Evolutionary conservation across 2,329 filamentous ascomycete species (phyloP).

Genomic region (Rhexocercosporidium sp.): DNA sequence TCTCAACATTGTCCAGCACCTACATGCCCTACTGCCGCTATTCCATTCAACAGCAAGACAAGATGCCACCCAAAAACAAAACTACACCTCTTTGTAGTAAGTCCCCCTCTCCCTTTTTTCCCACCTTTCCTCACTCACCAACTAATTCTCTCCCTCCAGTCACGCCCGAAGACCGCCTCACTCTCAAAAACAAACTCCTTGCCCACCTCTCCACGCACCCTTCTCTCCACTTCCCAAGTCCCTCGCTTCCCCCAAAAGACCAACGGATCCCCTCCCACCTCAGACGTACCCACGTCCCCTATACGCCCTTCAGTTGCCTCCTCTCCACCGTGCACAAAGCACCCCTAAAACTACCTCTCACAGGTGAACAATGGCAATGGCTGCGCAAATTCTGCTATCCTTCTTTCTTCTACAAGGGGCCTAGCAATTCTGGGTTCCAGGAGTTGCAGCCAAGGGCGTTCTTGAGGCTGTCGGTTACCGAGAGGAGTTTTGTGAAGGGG

Average conservation of each 20-base stretch:
- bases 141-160: background rate
- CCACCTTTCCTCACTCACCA: background rate
- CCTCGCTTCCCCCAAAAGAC: background rate
- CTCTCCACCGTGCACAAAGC: background rate
- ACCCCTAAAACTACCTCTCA: background rate
- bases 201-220: background rate
- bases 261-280: background rate
- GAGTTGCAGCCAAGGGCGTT: background rate
- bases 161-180: background rate
- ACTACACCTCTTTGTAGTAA: background rate
- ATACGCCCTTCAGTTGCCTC: no score
- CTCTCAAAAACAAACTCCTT: background rate
- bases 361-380: background rate
- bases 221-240: background rate
- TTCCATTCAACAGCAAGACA: no score
- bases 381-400: background rate
- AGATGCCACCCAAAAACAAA: background rate
- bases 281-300: background rate
- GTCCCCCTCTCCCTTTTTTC: background rate
- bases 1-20: no score
- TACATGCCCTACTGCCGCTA: no score
- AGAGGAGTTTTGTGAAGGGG: background rate
- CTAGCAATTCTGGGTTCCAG: background rate
- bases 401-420: background rate
- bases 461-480: background rate